Base-by-base conservation (phyloP, 805 yeast species). In the Jamesozyma lodderae region DNA sequence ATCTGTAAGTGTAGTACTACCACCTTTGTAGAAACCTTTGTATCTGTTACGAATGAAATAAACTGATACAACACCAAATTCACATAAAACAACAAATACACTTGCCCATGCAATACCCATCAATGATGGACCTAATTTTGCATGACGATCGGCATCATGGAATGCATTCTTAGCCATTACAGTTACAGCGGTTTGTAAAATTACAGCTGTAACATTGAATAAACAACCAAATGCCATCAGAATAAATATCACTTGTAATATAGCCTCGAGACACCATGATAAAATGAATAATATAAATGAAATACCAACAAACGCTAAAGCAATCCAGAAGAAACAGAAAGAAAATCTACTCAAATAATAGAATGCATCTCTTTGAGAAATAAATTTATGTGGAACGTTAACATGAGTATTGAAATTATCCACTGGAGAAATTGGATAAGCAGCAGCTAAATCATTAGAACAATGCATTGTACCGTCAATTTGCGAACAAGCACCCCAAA, bases 131-230 rank as follows among this genome's bases (percentile, higher is more conserved):
- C 86, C 84, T 41, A 81, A 45, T 38, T 69, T 64, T 30, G 77
- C 68, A 13, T 47, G 41, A 44, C 66, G 53, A 31, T 64, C 69
- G 21, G 59, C 72, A 42, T 64, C 56, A 28, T 59, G 53, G 72
- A 88, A 88, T 20, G 81, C 79, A 51, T 76, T 68, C 57, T 70
- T 79, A 33, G 84, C 92, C 66, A 82, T 55, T n/a, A 81, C 94
- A 44, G 72, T 60, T 31, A 74, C 82, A 3, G 94, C 92, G 24
- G 95, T 85, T 58, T 77, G 73, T 54, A 80, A 65, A 10, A 83
- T 66, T 32, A 81, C 80, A 38, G 81, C 84, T 35, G 79, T 79
- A 27, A 74, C 64, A 42, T 66, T 62, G 56, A 77, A 73, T 36
- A 81, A 40, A 33, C 73, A 57, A 23, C 75, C 84, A 36, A 77